These are phyloP conservation scores for Glomus cerebriforme DNA, from an alignment of 192 early-diverging fungal species.

Conservation along the genomic window DNA sequence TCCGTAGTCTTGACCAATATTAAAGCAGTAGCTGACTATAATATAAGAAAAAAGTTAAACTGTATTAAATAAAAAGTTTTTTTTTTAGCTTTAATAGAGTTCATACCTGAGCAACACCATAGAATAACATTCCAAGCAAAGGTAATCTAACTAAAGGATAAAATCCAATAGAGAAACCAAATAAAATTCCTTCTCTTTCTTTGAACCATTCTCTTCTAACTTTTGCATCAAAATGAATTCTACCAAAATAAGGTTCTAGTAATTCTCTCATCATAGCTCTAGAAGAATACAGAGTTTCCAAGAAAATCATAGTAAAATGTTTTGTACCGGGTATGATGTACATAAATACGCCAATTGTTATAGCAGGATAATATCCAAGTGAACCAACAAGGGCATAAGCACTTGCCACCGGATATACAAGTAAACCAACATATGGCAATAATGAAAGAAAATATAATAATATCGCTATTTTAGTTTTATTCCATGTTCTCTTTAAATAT, in stretches of 20 bases:
- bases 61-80: background rate
- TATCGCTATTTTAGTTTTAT: conserved; percentile 42
- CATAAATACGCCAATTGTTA: conserved; percentile 42
- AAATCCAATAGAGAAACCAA: conserved; percentile 60
- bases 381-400: conserved; percentile 50
- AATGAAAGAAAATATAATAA: conserved; percentile 51
- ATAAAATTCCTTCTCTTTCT: conserved; percentile 54
- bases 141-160: conserved; percentile 56
- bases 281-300: conserved; percentile 55
- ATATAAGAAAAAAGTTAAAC: background rate
- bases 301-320: conserved; percentile 43
- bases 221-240: conserved; percentile 48
- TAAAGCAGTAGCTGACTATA: conserved; percentile 24
- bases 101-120: conserved; percentile 57
- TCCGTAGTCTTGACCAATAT: conserved; percentile 22
- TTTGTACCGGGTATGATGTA: conserved; percentile 36
- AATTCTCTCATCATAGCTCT: conserved; percentile 59
- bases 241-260: conserved; percentile 63
- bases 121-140: conserved; percentile 54
- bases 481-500: conserved; percentile 50
- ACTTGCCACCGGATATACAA: conserved; percentile 56
- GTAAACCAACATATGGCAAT: conserved; percentile 53
- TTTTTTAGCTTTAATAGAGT: background rate
- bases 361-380: conserved; percentile 40
- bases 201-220: conserved; percentile 59